Conservation (phyloP, 768 basidiomycete genomes). For the Kwoniella sp. region DNA sequence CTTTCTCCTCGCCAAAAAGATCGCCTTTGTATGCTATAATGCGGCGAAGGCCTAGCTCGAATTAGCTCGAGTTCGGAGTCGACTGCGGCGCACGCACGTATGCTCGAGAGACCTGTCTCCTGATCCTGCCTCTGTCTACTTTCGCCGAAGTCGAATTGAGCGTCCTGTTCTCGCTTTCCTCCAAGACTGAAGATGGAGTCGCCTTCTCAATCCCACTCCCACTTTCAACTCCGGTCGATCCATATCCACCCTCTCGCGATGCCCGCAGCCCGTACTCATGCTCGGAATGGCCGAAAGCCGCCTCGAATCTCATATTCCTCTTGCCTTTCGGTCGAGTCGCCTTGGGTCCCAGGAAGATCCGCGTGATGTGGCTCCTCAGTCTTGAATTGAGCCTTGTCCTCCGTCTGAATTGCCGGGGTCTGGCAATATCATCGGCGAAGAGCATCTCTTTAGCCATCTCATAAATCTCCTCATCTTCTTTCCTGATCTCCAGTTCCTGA, state of each 20-base stretch:
- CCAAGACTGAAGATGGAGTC: no score
- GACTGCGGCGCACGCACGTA: background rate
- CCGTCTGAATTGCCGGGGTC: slow-evolving; percentile 7
- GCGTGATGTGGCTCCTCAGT: background rate
- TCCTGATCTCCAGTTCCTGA: background rate
- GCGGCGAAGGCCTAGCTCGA: no score
- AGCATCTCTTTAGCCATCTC: slow-evolving; percentile 7
- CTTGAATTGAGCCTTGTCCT: background rate
- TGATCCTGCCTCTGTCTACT: background rate
- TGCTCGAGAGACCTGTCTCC: background rate
- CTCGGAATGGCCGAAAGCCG: no score
- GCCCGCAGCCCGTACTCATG: no score
- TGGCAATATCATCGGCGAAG: slow-evolving; percentile 4
- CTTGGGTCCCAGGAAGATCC: background rate
- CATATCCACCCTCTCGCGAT: background rate
- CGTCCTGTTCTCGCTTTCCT: background rate
- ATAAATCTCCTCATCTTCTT: slow-evolving; percentile 4
- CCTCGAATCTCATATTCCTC: background rate
- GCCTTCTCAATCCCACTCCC: no score
- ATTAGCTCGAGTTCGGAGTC: no score
- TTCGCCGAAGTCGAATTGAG: background rate
- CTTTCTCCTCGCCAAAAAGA: no score
- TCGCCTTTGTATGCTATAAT: no score
- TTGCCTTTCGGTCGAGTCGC: background rate
- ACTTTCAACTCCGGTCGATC: background rate